Evolutionary conservation across 768 basidiomycete species (phyloP).

Genomic region (Fomitopsis serialis): DNA sequence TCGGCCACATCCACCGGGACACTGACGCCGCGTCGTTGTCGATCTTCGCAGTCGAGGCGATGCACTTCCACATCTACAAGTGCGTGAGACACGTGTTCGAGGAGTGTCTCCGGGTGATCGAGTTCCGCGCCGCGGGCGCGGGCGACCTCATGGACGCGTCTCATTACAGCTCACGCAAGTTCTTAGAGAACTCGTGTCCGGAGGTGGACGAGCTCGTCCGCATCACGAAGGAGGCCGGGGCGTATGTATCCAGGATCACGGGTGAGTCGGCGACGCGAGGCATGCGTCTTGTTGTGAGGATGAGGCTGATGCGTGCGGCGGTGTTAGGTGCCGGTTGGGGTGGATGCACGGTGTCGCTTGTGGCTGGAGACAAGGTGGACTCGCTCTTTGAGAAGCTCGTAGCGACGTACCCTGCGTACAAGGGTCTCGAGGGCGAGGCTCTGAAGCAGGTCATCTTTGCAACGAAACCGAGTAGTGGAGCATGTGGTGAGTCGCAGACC

Average conservation of each 20-base stretch:
- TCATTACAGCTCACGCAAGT: slow-evolving; percentile 59
- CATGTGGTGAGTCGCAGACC: slow-evolving; percentile 53
- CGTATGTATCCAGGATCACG: slow-evolving; percentile 79
- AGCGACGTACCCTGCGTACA: slow-evolving; percentile 60
- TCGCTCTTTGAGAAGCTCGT: slow-evolving; percentile 59
- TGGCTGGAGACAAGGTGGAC: slow-evolving; percentile 56
- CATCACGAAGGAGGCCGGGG: slow-evolving; percentile 65
- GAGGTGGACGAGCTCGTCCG: slow-evolving; percentile 68
- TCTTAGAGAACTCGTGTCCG: slow-evolving; percentile 77
- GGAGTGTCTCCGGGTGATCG: slow-evolving; percentile 76
- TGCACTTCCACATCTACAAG: slow-evolving; percentile 77
- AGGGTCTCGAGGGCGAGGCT: slow-evolving; percentile 48
- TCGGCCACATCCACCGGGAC: neutral
- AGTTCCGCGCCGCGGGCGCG: slow-evolving; percentile 52
- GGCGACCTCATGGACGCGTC: slow-evolving; percentile 78
- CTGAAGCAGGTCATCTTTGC: slow-evolving; percentile 72
- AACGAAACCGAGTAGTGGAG: slow-evolving; percentile 78
- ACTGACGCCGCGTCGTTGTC: neutral
- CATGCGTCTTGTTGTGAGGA: too few relatives aligned
- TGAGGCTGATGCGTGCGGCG: neutral
- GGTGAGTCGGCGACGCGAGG: slow-evolving; percentile 32
- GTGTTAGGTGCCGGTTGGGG: slow-evolving; percentile 84
- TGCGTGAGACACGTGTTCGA: slow-evolving; percentile 77
- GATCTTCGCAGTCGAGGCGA: slow-evolving; percentile 70
- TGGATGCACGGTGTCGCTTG: slow-evolving; percentile 81